Conservation (phyloP, 345 rosid species). For the Aquilaria malaccensis region DNA sequence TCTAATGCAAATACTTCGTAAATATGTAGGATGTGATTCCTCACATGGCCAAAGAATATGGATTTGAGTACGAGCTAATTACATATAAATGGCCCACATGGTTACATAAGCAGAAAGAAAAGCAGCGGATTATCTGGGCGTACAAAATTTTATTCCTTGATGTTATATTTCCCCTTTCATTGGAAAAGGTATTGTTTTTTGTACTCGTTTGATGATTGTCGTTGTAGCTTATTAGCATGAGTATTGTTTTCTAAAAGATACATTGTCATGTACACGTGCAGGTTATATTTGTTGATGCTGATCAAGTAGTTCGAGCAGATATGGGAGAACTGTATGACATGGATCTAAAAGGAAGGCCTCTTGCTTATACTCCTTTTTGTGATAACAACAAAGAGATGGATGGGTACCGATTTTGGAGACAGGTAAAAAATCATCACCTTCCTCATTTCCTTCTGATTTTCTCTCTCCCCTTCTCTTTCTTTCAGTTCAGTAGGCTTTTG, state of each 20-base stretch:
- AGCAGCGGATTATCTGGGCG: conserved; percentile 98
- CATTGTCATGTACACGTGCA: conserved; percentile 41
- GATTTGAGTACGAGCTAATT: conserved; percentile 83
- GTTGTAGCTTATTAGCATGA: neutral
- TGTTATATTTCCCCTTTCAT: conserved; percentile 88
- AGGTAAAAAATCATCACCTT: conserved; percentile 31
- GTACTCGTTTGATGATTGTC: conserved; percentile 1
- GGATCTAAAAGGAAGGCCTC: conserved; percentile 97
- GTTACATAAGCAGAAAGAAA: conserved; percentile 99
- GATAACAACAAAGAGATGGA: conserved; percentile 98
- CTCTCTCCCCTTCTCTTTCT: neutral
- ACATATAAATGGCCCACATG: conserved; percentile 99
- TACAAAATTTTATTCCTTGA: conserved; percentile 96
- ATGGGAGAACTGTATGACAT: conserved; percentile 98
- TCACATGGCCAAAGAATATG: conserved; percentile 88
- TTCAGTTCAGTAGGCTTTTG: neutral
- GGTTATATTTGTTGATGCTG: conserved; percentile 99
- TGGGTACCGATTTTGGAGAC: conserved; percentile 96
- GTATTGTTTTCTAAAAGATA: neutral
- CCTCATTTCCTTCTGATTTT: neutral
- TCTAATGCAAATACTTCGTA: conserved; percentile 14
- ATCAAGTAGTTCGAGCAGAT: conserved; percentile 90
- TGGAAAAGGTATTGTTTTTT: conserved; percentile 65
- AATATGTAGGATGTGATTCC: conserved; percentile 87
- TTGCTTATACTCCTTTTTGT: conserved; percentile 96